Evolutionary conservation across 2,329 filamentous ascomycete genomes (phyloP), one percentile per base, ranked within the genome.

Genomic region (Verticillium longisporum): DNA sequence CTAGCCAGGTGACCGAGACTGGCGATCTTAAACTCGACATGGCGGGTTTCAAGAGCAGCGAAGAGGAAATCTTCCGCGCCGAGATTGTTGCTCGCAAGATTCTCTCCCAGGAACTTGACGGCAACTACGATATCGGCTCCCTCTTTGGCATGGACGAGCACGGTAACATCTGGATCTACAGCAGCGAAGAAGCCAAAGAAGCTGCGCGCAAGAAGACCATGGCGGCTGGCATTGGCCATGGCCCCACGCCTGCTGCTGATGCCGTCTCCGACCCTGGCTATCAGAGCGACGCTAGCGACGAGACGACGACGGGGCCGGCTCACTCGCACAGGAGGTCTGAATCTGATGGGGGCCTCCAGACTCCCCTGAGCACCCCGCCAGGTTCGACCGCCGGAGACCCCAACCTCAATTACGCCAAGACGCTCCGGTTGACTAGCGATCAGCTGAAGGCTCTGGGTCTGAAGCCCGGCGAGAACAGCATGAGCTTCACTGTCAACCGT

Each of bases 151-250:
- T 95, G 55, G 95, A 99, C 71, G 92, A 96, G 70, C 87, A 95
- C 62, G 95, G 95, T 6, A 99, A 99, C 69, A 81, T 99, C n/a
- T 98, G 95, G 94, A 98, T 99, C 66, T 99, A 99, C 77, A 95
- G 92, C 76, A 98, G 93, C 68, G 93, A 98, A 73, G 93, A 97
- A 70, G 92, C 95, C 31, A 98, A 97, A 71, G 89, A 95, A 68
- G 89, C 90, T 6, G 94, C 94, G 36, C 88, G 88, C 78, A 88
- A 89, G 72, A 83, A 78, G 67, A 83, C 82, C 1, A 80, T 83
- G 63, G 81, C 84, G 61, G 63, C 61, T 13, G 63, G 62, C 11
- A 60, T 64, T 31, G 57, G 60, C 33, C 58, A 45, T 7, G 76
- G 79, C 7, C 77, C 80, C 10, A 70, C 83, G 56, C 73, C 76